Conservation (phyloP, 2,329 filamentous ascomycete species). For the Dactylellina leptospora region DNA sequence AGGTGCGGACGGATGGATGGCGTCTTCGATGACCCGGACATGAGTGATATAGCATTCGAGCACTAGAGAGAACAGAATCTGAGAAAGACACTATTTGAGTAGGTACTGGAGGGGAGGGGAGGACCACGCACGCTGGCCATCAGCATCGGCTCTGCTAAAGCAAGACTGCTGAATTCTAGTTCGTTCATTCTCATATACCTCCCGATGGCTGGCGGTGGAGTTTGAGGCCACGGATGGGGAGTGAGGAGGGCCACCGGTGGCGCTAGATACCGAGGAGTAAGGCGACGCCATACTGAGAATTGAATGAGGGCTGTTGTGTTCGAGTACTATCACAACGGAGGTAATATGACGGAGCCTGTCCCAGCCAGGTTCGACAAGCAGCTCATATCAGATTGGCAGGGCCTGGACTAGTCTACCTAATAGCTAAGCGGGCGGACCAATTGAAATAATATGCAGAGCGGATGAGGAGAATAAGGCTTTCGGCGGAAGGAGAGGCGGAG, state of each 20-base stretch:
- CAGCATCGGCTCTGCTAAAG: constrained; percentile 86
- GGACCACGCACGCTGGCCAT: constrained; percentile 77
- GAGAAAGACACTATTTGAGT: not conserved
- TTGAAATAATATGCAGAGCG: no score
- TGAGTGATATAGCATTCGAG: constrained; percentile 98
- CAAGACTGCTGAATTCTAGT: constrained; percentile 91
- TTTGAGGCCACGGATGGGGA: constrained; percentile 53
- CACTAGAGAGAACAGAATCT: constrained; percentile 63
- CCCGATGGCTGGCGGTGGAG: constrained; percentile 50
- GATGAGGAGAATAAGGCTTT: not conserved
- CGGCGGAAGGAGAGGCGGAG: not conserved
- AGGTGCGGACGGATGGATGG: constrained; percentile 80
- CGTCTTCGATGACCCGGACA: constrained; percentile 88
- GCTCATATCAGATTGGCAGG: constrained; percentile 16
- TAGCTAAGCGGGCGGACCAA: no score
- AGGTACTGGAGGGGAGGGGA: constrained; percentile 34
- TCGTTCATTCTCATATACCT: constrained; percentile 97
- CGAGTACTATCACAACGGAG: not conserved
- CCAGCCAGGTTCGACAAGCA: not conserved
- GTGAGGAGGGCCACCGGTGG: constrained; percentile 31
- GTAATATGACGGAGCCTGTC: not conserved
- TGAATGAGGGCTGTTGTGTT: not conserved
- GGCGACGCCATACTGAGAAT: constrained; percentile 37
- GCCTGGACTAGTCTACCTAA: not conserved
- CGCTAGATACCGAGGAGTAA: constrained; percentile 41